Base-by-base conservation (phyloP, 345 rosid genomes). In the Syzygium aromaticum region DNA sequence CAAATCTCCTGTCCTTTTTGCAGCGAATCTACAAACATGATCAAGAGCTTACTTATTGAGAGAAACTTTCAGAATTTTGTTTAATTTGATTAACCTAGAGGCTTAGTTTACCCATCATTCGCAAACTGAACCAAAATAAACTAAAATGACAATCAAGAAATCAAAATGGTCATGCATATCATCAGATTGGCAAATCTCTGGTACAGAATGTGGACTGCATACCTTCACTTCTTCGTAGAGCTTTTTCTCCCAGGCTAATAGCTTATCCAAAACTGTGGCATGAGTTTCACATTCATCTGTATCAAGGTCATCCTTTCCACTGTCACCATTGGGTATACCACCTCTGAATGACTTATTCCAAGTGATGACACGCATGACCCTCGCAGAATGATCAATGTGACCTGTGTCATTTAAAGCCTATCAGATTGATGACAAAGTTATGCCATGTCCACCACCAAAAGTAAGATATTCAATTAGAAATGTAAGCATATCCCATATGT, bases 201-300 rank as follows among this genome's bases (percentile, higher is more conserved):
- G 59, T n/a, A 54, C 73, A 83, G 46, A 82, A 49, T 6, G 64
- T 21, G 52, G 78, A 23, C 67, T 23, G 56, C 13, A 30, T 91
- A 96, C 99, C 99, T 96, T 96, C 49, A 98, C 98, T 95, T 98
- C 99, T 85, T 98, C 99, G 53, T 93, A 98, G 6, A 96, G 98
- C 89, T 98, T 98, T 93, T 95, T 98, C 88, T 98, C 99, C 99
- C 99, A 98, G 6, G 98, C 99, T 78, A 95, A 90, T 90, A 98
- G 91, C 92, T 98, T 98, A 88, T 98, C 99, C 91, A 98, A 93
- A 89, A 98, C 94, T 27, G 96, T 94, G 30, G 99, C 98, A 92
- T 93, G 98, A 87, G 98, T 95, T 89, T 98, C 99, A 82, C 91
- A 86, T 84, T 98, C 98, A 73, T 96, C 95, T 43, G 92, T 90